These are phyloP conservation scores for Eutrema japonicum DNA, from an alignment of 345 rosid species.

Conservation along the genomic window DNA sequence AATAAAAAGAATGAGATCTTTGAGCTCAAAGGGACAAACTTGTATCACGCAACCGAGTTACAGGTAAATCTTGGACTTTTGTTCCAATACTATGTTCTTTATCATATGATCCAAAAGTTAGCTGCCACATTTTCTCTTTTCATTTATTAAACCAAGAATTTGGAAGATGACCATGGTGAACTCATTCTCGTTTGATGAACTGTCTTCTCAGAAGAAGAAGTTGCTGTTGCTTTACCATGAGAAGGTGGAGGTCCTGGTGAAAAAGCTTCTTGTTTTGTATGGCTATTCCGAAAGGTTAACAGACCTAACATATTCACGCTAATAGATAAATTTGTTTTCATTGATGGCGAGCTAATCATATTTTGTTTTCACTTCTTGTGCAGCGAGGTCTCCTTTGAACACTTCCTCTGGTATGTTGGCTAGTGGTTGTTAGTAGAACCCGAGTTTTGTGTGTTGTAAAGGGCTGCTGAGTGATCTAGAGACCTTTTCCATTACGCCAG, in stretches of 20 bases:
- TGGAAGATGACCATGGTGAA: neutral
- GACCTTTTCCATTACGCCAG: slow-evolving; percentile 47
- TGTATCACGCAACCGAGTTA: slow-evolving; percentile 73
- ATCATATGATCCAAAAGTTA: neutral
- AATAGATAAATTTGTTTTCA: neutral
- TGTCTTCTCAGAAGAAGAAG: slow-evolving; percentile 65
- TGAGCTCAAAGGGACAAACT: slow-evolving; percentile 81
- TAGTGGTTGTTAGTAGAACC: neutral
- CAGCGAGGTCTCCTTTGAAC: slow-evolving; percentile 77
- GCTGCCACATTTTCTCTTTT: slow-evolving; percentile 5
- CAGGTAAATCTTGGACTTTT: slow-evolving; percentile 55
- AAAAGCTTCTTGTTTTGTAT: slow-evolving; percentile 72
- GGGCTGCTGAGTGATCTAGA: slow-evolving; percentile 19
- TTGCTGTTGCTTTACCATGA: slow-evolving; percentile 63
- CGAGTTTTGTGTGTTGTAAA: slow-evolving; percentile 12
- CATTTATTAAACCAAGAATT: neutral
- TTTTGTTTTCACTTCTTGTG: slow-evolving; percentile 40
- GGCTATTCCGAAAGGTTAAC: slow-evolving; percentile 67
- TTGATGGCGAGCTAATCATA: neutral
- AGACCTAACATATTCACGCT: neutral
- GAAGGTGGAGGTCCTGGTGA: slow-evolving; percentile 70
- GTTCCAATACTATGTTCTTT: neutral
- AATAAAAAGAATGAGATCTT: slow-evolving; percentile 49
- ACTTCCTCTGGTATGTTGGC: slow-evolving; percentile 77
- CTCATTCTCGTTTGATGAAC: neutral